phyloP scores from a whole-genome alignment of 805 yeast species.

The Yarrowia sp. region DNA sequence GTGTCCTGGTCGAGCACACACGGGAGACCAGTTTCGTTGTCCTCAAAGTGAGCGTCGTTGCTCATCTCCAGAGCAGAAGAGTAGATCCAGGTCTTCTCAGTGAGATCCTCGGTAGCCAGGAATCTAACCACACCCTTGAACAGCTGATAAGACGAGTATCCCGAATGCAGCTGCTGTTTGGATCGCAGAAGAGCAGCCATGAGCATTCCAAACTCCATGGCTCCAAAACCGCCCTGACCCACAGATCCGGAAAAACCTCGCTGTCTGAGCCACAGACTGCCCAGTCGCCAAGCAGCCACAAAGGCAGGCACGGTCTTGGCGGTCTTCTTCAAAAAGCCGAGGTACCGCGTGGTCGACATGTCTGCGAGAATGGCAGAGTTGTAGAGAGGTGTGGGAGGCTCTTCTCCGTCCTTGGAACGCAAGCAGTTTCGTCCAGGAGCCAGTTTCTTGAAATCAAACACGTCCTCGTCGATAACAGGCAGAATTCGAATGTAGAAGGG shows the following conservation, averaged over 20 bases:
- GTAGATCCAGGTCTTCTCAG: slow-evolving; percentile 45
- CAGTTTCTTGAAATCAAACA: slow-evolving; percentile 77
- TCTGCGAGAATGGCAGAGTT: slow-evolving; percentile 80
- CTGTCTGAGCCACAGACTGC: slow-evolving; percentile 89
- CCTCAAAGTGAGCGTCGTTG: slow-evolving; percentile 34
- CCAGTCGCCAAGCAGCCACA: slow-evolving; percentile 84
- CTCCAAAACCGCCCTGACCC: slow-evolving; percentile 84
- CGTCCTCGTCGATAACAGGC: slow-evolving; percentile 72
- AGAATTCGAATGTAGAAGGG: slow-evolving; percentile 75
- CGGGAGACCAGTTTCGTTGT: neutral
- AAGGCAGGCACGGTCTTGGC: slow-evolving; percentile 81
- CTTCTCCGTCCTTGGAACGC: slow-evolving; percentile 60
- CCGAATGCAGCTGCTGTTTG: slow-evolving; percentile 80
- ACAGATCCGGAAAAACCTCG: slow-evolving; percentile 75
- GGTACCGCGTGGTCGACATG: slow-evolving; percentile 69
- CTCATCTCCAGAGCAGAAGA: slow-evolving; percentile 40
- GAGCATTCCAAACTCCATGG: slow-evolving; percentile 82
- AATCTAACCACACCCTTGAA: slow-evolving; percentile 88
- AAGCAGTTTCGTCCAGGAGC: slow-evolving; percentile 83
- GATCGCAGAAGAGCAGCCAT: slow-evolving; percentile 78
- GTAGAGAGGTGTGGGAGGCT: slow-evolving; percentile 81
- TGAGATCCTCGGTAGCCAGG: slow-evolving; percentile 79
- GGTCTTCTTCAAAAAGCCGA: slow-evolving; percentile 76
- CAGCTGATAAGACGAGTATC: slow-evolving; percentile 90
- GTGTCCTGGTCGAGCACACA: slow-evolving; percentile 42